Base-by-base conservation (phyloP, 306 rosid species). In the Pueraria montana region DNA sequence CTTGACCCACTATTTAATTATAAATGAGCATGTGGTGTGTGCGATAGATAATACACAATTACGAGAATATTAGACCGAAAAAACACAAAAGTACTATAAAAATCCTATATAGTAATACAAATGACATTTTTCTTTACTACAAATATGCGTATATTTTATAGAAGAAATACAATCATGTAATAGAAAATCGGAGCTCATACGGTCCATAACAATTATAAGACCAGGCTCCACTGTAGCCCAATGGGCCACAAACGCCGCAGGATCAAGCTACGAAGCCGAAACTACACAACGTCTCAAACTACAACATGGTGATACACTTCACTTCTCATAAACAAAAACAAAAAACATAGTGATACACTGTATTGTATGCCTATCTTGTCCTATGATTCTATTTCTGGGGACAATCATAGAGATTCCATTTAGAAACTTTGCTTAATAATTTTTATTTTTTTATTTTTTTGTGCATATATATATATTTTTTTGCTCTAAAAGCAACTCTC, bases 401-500 rank as follows among this genome's bases (percentile, higher is more conserved):
- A 63, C 73, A 63, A 40, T 64, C 38, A 48, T 16, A 13, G 14
- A 2, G 30, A 69, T 38, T 45, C 40, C 3, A 5, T 3, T 38
- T 9, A 18, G 11, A 30, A 82, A 43, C 13, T 26, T 56, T 8
- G 70, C 40, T 49, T 32, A 16, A 24, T 74, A 53, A 21, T 53
- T n/a, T n/a, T 36, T 2, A 3, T 36, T 40, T 40, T 40, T 40
- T 40, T 40, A 7, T 8, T 18, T 3, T 48, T 34, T 30, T 14
- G 62, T 71, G 13, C 2, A 76, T 5, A 8, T 17, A 27, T n/a
- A 8, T 34, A 4, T 34, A 4, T 4, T 34, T 4, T 34, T 69
- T 30, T 61, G n/a, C 1, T 63, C 73, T 69, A 84, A 1, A 91
- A 73, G 69, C 95, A 91, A 74, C 87, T 80, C 11, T 88, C 16